phyloP scores from a whole-genome alignment of 2,329 filamentous ascomycete species.

The Colletotrichum limetticola region DNA sequence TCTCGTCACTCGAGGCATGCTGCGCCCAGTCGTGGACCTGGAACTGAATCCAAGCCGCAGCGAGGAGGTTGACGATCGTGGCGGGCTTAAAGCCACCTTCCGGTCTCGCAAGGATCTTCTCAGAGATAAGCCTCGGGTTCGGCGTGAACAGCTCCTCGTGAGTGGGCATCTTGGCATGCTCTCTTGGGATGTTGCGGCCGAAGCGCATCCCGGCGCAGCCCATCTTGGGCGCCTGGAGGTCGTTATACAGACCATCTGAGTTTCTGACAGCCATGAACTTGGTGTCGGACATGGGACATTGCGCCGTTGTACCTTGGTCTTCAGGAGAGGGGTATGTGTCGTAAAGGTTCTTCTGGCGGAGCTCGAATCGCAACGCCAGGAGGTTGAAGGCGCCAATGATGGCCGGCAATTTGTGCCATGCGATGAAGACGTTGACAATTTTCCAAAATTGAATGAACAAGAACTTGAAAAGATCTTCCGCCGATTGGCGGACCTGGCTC shows the following conservation, averaged over 20 bases:
- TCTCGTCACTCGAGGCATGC: constrained; percentile 37
- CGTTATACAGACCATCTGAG: constrained; percentile 55
- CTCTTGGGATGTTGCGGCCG: constrained; percentile 54
- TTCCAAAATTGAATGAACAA: constrained; percentile 9
- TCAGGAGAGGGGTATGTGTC: constrained; percentile 56
- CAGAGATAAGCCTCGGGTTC: constrained; percentile 54
- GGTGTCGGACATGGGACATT: not conserved
- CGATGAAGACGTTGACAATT: constrained; percentile 48
- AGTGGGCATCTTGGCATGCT: constrained; percentile 48
- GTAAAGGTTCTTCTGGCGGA: constrained; percentile 55
- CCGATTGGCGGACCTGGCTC: not conserved
- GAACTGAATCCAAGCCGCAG: constrained; percentile 62
- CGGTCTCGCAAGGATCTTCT: constrained; percentile 53
- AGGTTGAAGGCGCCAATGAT: constrained; percentile 54
- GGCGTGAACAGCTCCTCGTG: constrained; percentile 51
- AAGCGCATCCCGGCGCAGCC: constrained; percentile 57
- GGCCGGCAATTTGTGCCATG: constrained; percentile 55
- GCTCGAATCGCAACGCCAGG: constrained; percentile 46
- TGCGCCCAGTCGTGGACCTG: constrained; percentile 56
- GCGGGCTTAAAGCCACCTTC: constrained; percentile 52
- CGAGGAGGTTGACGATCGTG: constrained; percentile 56
- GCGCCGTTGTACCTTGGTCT: not conserved
- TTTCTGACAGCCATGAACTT: not conserved
- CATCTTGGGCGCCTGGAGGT: constrained; percentile 52
- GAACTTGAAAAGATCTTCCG: not conserved